Evolutionary conservation across 345 rosid genomes (phyloP).

Genomic region (Limnanthes douglasii): DNA sequence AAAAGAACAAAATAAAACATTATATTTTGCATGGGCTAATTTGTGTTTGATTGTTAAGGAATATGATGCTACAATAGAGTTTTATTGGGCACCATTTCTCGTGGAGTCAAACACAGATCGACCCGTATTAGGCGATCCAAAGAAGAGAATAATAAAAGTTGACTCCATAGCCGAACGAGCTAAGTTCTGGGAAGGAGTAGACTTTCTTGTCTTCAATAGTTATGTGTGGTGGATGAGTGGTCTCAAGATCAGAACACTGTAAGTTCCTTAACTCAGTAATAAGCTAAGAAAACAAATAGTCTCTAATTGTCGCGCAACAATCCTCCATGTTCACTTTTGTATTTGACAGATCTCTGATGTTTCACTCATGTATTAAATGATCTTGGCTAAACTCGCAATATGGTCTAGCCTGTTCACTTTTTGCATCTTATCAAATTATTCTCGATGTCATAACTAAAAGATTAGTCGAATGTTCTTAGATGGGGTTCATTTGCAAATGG

Average conservation of each 20-base stretch:
- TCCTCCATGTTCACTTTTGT: no score
- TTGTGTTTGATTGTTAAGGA: conserved; percentile 19
- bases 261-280: conserved; percentile 7
- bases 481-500: conserved; percentile 92
- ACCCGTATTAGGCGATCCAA: conserved; percentile 40
- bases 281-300: no score
- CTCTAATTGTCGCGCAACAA: no score
- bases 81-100: conserved; percentile 88
- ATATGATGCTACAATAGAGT: conserved; percentile 67
- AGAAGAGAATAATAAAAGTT: conserved; percentile 65
- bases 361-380: no score
- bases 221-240: conserved; percentile 99
- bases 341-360: no score
- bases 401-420: neutral
- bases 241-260: conserved; percentile 47
- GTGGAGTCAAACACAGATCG: conserved; percentile 74
- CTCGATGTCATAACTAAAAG: neutral
- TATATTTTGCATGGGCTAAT: neutral
- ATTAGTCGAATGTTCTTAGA: conserved; percentile 14
- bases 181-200: conserved; percentile 58
- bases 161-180: conserved; percentile 67
- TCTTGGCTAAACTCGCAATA: no score
- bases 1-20: no score
- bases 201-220: conserved; percentile 69
- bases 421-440: neutral